phyloP scores from a whole-genome alignment of 306 rosid genomes.

The Glycyrrhiza uralensis region DNA sequence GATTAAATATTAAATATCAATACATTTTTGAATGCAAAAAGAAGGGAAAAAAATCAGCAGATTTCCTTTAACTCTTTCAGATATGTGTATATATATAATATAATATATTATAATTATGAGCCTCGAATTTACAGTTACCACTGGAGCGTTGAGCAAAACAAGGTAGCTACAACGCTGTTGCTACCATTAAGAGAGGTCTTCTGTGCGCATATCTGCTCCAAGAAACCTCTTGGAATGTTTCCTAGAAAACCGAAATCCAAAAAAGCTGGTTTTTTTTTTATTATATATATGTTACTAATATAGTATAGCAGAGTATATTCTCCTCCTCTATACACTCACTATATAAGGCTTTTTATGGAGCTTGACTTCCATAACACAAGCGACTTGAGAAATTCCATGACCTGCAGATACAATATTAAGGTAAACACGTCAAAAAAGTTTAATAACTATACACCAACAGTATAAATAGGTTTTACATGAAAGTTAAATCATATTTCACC shows the following conservation, averaged over 20 bases:
- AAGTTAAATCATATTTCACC: too few species aligned
- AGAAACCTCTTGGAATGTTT: slow-evolving; percentile 39
- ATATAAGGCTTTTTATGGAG: slow-evolving; percentile 45
- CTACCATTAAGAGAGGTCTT: slow-evolving; percentile 33
- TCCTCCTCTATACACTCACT: slow-evolving; percentile 43
- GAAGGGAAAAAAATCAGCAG: not conserved
- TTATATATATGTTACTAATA: slow-evolving; percentile 12
- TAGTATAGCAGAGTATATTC: slow-evolving; percentile 40
- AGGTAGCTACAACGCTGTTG: slow-evolving; percentile 26
- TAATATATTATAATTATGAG: slow-evolving; percentile 27
- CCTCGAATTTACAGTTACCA: slow-evolving; percentile 47
- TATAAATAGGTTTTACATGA: too few species aligned
- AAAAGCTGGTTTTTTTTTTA: slow-evolving; percentile 21
- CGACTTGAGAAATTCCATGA: slow-evolving; percentile 86
- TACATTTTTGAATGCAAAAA: not conserved
- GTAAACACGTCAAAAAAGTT: not conserved
- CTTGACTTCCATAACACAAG: slow-evolving; percentile 72
- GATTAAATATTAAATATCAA: slow-evolving; percentile 24
- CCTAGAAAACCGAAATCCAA: slow-evolving; percentile 28
- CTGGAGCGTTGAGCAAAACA: slow-evolving; percentile 41
- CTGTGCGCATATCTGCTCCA: slow-evolving; percentile 35
- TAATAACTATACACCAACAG: too few species aligned
- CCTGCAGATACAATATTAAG: slow-evolving; percentile 43
- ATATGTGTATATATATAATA: too few species aligned
- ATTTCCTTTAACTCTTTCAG: slow-evolving; percentile 15